Evolutionary conservation across 345 rosid genomes (phyloP).

Genomic region (Angophora floribunda): DNA sequence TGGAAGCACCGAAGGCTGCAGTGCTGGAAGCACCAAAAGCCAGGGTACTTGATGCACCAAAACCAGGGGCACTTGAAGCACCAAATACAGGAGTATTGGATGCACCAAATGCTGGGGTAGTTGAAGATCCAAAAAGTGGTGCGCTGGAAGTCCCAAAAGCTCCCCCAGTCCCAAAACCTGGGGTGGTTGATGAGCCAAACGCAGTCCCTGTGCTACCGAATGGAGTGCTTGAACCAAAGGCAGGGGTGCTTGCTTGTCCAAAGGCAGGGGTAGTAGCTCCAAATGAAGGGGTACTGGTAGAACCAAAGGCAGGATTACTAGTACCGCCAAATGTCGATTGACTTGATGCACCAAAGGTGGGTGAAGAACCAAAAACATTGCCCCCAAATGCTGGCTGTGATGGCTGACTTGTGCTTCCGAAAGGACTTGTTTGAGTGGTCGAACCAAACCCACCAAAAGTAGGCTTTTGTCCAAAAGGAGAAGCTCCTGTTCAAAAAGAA

Average conservation of each 20-base stretch:
- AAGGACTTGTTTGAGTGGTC: constrained; percentile 12
- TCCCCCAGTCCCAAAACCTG: constrained; percentile 33
- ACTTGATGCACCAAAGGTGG: constrained; percentile 58
- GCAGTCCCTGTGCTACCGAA: constrained; percentile 44
- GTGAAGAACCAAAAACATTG: constrained; percentile 45
- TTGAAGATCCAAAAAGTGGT: constrained; percentile 43
- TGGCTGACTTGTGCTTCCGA: constrained; percentile 13
- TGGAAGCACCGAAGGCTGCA: constrained; percentile 9
- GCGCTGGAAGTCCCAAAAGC: constrained; percentile 46
- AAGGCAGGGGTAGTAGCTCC: constrained; percentile 34
- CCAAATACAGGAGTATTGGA: constrained; percentile 39
- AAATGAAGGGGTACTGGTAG: constrained; percentile 7
- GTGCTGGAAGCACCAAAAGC: constrained; percentile 2
- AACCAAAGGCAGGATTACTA: not conserved
- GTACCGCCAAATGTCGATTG: constrained; percentile 1
- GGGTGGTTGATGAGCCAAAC: constrained; percentile 32
- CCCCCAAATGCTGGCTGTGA: constrained; percentile 43
- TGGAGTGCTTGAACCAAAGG: constrained; percentile 44
- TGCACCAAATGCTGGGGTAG: constrained; percentile 24
- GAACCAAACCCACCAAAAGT: constrained; percentile 76
- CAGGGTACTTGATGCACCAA: constrained; percentile 11
- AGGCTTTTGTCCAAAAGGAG: constrained; percentile 71
- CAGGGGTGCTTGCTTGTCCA: constrained; percentile 36
- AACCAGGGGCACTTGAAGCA: constrained; percentile 15
- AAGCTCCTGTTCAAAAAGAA: constrained; percentile 28